Evolutionary conservation across 2,329 filamentous ascomycete species (phyloP), one percentile per base, ranked within the genome.

Genomic region (Cladosporium sp.): DNA sequence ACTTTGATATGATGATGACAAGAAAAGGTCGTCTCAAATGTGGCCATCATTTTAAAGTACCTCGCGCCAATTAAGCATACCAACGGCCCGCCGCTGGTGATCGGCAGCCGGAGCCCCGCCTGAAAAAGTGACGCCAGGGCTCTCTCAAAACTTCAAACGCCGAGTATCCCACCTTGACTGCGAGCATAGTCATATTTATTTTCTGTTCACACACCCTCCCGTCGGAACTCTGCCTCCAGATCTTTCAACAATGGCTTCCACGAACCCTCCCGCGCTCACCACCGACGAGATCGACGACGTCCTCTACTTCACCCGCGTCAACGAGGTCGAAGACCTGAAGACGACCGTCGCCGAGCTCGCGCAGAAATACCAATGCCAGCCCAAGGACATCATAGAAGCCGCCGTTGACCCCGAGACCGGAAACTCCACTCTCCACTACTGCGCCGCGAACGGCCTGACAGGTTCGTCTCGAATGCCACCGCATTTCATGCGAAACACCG

Each of bases 201-300:
- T 35, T 11, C 5, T 11, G 10, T 35, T 4, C 10, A 35, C 9
- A 35, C 10, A 35, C 16, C n/a, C 3, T n/a, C 16, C n/a, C 13
- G 7, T 4, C 34, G 34, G n/a, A 35, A 35, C 34, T 35, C 34
- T 5, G 2, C 34, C 10, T 35, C 34, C 34, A 34, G 9, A 34
- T 13, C 42, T 32, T 13, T 10, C 49, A 38, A 52, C 9, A 56
- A 56, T 55, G 53, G 35, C 48, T 31, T 45, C 43, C 38, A 28
- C 31, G 14, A 34, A 33, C 22, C n/a, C 43, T 8, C 53, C 57
- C 53, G 58, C 50, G 60, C 74, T 92, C 45, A 80, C 81, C 46
- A 84, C 87, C 67, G 91, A 95, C 49, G 82, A 90, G 69, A 85
- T 95, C 63, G 91, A 96, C 68, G 92, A 97, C 71, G 80, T 97